Conservation (phyloP, 352 stramenopile genomes). For the Phytophthora macrochlamydospora region DNA sequence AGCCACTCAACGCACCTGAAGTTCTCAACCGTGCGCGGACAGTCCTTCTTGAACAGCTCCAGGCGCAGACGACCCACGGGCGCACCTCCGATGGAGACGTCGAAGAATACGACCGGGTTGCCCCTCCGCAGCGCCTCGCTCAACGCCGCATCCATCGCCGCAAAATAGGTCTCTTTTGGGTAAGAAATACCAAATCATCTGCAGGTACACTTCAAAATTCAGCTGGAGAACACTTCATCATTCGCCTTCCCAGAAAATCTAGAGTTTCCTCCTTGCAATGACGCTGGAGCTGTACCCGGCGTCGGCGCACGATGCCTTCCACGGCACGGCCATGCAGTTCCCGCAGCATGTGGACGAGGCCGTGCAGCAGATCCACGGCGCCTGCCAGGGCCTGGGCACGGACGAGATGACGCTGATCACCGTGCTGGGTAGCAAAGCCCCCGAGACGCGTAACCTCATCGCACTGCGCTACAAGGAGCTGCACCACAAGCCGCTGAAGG, state of each 20-base stretch:
- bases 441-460: slow-evolving; percentile 72
- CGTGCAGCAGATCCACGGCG: slow-evolving; percentile 70
- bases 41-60: slow-evolving; percentile 97
- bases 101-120: slow-evolving; percentile 97
- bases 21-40: slow-evolving; percentile 97
- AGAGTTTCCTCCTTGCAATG: slow-evolving; percentile 10
- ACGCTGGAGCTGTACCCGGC: slow-evolving; percentile 65
- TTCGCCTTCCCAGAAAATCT: neutral
- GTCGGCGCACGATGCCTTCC: slow-evolving; percentile 62
- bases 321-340: slow-evolving; percentile 46
- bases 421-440: slow-evolving; percentile 71
- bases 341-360: slow-evolving; percentile 61
- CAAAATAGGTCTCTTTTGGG: neutral
- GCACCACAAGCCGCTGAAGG: slow-evolving; percentile 58
- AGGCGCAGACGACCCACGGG: slow-evolving; percentile 93
- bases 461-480: slow-evolving; percentile 73
- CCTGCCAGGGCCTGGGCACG: slow-evolving; percentile 72
- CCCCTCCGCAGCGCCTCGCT: slow-evolving; percentile 92
- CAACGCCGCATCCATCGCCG: slow-evolving; percentile 83
- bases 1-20: slow-evolving; percentile 62
- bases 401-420: slow-evolving; percentile 77
- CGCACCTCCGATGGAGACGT: slow-evolving; percentile 90
- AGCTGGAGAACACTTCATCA: neutral
- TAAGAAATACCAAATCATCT: too few species aligned
- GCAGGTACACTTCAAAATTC: slow-evolving; percentile 1